Percentiles rank a stretch among this genome's conserved stretches.
Conservation (phyloP, 169 alveolate genomes). For the Nephromyces sp. region DNA sequence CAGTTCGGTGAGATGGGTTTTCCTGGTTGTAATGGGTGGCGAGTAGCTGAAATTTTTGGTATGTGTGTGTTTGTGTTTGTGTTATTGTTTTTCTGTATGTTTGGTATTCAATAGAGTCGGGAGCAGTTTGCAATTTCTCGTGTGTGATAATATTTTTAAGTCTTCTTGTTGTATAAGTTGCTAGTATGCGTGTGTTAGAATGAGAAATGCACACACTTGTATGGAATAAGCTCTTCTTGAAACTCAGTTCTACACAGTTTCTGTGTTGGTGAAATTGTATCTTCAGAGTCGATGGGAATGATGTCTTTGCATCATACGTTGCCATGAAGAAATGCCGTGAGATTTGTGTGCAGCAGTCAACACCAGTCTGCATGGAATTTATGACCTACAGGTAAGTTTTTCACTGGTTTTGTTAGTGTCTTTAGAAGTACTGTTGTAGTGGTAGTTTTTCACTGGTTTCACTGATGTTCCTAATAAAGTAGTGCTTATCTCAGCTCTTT, state of each 20-base stretch:
- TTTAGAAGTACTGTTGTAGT: no score
- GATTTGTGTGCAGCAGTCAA: slow-evolving; percentile 50
- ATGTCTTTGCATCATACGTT: slow-evolving; percentile 81
- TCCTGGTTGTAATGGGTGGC: slow-evolving; percentile 1
- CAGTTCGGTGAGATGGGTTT: slow-evolving; percentile 71
- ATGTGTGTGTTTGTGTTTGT: not conserved
- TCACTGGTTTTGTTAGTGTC: not conserved
- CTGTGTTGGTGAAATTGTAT: not conserved
- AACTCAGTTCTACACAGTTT: not conserved
- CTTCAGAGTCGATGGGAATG: slow-evolving; percentile 76
- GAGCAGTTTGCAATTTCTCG: no score
- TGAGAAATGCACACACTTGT: not conserved
- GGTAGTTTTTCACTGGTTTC: no score
- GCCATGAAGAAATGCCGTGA: slow-evolving; percentile 82
- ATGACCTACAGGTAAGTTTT: slow-evolving; percentile 77
- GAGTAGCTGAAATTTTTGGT: not conserved
- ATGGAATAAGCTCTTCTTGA: not conserved
- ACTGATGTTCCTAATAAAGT: no score
- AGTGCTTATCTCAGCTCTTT: no score
- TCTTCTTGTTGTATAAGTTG: not conserved
- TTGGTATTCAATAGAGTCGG: no score
- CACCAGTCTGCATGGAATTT: slow-evolving; percentile 80
- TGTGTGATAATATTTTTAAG: not conserved
- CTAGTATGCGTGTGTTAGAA: not conserved
- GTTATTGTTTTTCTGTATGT: slow-evolving; percentile 2